Conservation (phyloP, 805 yeast genomes). For the Groenewaldozyma tartarivorans region DNA sequence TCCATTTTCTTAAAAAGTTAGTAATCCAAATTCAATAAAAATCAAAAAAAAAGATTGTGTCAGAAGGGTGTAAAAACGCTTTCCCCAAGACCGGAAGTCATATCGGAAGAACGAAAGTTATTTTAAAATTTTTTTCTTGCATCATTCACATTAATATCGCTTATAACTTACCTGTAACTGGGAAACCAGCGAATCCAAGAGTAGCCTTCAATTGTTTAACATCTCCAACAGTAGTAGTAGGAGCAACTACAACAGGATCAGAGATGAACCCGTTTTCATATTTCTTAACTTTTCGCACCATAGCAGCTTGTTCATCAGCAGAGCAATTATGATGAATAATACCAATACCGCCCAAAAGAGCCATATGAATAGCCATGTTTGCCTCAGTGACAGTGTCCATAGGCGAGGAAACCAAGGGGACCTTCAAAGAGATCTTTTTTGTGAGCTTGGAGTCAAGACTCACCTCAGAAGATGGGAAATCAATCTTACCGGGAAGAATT, state of each 20-base stretch:
- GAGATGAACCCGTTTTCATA: conserved; percentile 96
- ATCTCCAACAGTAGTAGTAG: conserved; percentile 69
- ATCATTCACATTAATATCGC: conserved; percentile 7
- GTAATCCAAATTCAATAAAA: conserved; percentile 12
- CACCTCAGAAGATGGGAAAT: conserved; percentile 74
- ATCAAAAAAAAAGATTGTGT: conserved; percentile 3
- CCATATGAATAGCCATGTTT: conserved; percentile 97
- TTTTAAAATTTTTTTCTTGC: conserved; percentile 30
- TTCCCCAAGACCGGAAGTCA: conserved; percentile 91
- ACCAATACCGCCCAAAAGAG: conserved; percentile 97
- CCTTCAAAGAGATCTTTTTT: conserved; percentile 79
- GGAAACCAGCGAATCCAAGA: conserved; percentile 94
- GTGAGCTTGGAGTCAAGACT: conserved; percentile 79
- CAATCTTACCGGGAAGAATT: conserved; percentile 88
- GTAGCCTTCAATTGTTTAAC: conserved; percentile 58
- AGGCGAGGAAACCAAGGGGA: conserved; percentile 96
- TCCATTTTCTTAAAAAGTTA: conserved; percentile 56
- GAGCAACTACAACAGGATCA: conserved; percentile 82
- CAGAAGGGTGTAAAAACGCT: conserved; percentile 23
- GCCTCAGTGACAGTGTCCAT: conserved; percentile 99
- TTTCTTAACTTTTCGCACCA: conserved; percentile 95
- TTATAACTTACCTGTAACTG: conserved; percentile 90
- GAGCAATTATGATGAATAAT: conserved; percentile 96
- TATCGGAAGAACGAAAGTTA: conserved; percentile 99
- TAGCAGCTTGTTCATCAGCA: conserved; percentile 94